Base-by-base conservation (phyloP, 2,329 filamentous ascomycete species). In the Diplodia intermedia region DNA sequence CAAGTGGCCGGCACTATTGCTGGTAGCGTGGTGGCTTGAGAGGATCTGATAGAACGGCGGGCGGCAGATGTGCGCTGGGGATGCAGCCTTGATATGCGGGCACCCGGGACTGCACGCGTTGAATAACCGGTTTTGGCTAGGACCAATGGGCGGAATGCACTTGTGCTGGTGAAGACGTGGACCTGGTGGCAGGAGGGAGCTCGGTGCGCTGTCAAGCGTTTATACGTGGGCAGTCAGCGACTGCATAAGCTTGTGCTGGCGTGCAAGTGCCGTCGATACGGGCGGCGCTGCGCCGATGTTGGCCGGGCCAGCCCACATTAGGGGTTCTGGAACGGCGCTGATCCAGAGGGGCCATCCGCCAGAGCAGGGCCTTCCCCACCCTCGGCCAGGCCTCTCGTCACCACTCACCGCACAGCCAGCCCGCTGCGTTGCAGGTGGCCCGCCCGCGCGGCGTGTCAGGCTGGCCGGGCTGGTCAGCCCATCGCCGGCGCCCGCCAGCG, bases 151-250 rank as follows among this genome's bases (percentile, higher is more conserved):
- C 54, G 47, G 49, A 40, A 54, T 49, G 57, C 38, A 43, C 20
- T 29, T 47, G 47, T 49, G 52, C 55, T 52, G 54, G 36, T 38
- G 20, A 56, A 56, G 50, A 63, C 56, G 50, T 63, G 56, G 56
- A 56, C 47, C 20, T 63, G 36, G 38, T 36, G 56, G 56, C 36
- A 43, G 52, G 53, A 55, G 63, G 33, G 73, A 73, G 72, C 70
- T 68, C 71, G 75, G 73, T 79, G 75, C 74, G 77, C 75, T 79
- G 78, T 79, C 78, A 76, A 75, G 72, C 73, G 71, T 73, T 76
- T 71, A 77, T 76, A 76, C 76, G 76, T 72, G 72, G 61, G 38
- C 65, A 63, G 47, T 31, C 56, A 61, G 60, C 60, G 29, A 49
- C 29, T 63, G 66, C 67, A 61, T 67, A 55, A 69, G 66, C 62